These are phyloP conservation scores for Nematocida sp. DNA, from an alignment of 371 early-diverging fungal genomes.

Conservation along the genomic window DNA sequence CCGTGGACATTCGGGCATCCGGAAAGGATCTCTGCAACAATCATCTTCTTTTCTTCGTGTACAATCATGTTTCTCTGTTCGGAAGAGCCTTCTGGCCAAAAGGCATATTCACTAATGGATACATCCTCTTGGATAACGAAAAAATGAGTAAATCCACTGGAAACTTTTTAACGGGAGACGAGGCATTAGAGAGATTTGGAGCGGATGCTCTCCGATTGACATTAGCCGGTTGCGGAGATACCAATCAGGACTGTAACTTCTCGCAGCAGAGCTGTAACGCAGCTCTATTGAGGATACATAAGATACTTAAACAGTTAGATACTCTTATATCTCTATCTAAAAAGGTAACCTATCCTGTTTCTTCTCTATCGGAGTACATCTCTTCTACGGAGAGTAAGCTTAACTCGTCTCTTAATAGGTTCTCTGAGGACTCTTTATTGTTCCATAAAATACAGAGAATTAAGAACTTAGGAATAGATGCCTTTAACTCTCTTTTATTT, in stretches of 20 bases:
- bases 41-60: conserved; percentile 95
- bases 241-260: conserved; percentile 97
- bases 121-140: conserved; percentile 85
- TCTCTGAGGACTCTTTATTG: conserved; percentile 58
- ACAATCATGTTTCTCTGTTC: conserved; percentile 96
- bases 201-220: conserved; percentile 93
- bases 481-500: conserved; percentile 76
- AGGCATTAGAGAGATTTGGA: conserved; percentile 80
- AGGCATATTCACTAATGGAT: conserved; percentile 87
- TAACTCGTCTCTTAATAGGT: neutral
- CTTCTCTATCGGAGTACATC: neutral
- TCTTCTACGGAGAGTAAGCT: conserved; percentile 10
- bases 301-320: conserved; percentile 71
- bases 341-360: neutral
- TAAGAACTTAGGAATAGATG: conserved; percentile 69
- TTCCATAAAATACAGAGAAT: conserved; percentile 51
- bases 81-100: conserved; percentile 83
- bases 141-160: conserved; percentile 99
- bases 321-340: neutral
- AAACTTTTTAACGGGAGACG: conserved; percentile 85
- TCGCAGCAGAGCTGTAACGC: conserved; percentile 88
- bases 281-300: conserved; percentile 83
- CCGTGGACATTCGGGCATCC: conserved; percentile 88
- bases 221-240: conserved; percentile 86
- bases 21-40: conserved; percentile 97